Conservation (phyloP, 2,329 filamentous ascomycete genomes). For the Aphanoascus verrucosus region DNA sequence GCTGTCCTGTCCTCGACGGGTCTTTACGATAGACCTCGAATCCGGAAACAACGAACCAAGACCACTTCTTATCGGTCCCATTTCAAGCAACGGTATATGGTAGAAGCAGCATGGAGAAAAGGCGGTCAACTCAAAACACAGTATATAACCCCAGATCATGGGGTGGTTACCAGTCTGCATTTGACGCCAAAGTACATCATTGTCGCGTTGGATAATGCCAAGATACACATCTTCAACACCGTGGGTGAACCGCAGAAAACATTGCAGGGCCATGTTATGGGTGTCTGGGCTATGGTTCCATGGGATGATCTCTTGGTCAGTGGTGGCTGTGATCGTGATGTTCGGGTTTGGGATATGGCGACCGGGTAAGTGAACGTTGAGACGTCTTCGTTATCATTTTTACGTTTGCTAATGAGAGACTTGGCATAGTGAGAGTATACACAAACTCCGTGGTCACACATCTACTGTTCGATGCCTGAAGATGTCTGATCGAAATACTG, state of each 20-base stretch:
- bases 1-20: background rate
- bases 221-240: constrained; percentile 95
- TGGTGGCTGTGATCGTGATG: constrained; percentile 91
- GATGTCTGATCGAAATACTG: constrained; percentile 89
- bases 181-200: constrained; percentile 94
- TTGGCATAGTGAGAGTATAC: constrained; percentile 54
- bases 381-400: background rate
- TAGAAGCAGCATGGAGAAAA: constrained; percentile 92
- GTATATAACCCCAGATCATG: constrained; percentile 91
- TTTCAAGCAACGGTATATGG: constrained; percentile 94
- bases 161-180: constrained; percentile 91
- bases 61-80: constrained; percentile 85
- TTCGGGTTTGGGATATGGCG: constrained; percentile 90
- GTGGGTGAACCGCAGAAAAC: constrained; percentile 80
- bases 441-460: constrained; percentile 85
- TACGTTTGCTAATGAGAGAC: background rate
- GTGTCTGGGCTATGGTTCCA: constrained; percentile 98
- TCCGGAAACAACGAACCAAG: constrained; percentile 45
- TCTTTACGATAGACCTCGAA: constrained; percentile 8
- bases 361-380: constrained; percentile 55
- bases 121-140: constrained; percentile 73
- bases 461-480: constrained; percentile 94
- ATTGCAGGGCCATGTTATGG: constrained; percentile 93
- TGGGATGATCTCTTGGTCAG: constrained; percentile 94
- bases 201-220: constrained; percentile 92